phyloP scores from a whole-genome alignment of 1,284 basidiomycete genomes.

The Ceratobasidium sp. region DNA sequence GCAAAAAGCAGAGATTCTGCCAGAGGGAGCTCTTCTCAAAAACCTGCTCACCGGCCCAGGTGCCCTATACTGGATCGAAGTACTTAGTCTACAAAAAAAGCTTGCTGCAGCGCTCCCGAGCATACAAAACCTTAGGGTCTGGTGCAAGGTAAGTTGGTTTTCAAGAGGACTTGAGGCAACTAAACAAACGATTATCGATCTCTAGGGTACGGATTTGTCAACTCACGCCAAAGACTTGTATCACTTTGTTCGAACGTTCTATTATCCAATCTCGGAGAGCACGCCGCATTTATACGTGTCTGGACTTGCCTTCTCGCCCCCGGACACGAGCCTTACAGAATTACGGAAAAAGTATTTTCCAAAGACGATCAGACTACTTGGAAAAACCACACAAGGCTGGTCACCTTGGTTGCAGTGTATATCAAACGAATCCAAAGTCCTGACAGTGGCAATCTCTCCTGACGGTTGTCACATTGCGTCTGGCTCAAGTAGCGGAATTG shows the following conservation, averaged over 20 bases:
- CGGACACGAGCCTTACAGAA: background rate
- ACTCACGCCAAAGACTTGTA: too few relatives aligned
- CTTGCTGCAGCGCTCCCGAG: background rate
- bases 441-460: slow-evolving; percentile 28
- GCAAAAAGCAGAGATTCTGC: too few relatives aligned
- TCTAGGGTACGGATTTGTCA: slow-evolving; percentile 9
- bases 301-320: slow-evolving; percentile 26
- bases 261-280: slow-evolving; percentile 29
- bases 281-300: slow-evolving; percentile 42
- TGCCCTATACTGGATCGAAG: slow-evolving; percentile 38
- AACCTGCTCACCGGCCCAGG: background rate
- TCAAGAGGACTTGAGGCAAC: too few relatives aligned
- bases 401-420: slow-evolving; percentile 14
- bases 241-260: slow-evolving; percentile 24
- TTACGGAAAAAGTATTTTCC: background rate
- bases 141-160: slow-evolving; percentile 24
- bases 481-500: slow-evolving; percentile 33
- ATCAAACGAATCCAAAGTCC: background rate
- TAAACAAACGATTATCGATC: too few relatives aligned
- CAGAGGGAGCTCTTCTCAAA: background rate
- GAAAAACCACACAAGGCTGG: background rate
- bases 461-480: slow-evolving; percentile 44
- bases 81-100: slow-evolving; percentile 23
- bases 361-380: background rate
- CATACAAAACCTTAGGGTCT: background rate